These are phyloP conservation scores for Rhodotorula sp. DNA, from an alignment of 1,284 basidiomycete genomes.

Conservation along the genomic window DNA sequence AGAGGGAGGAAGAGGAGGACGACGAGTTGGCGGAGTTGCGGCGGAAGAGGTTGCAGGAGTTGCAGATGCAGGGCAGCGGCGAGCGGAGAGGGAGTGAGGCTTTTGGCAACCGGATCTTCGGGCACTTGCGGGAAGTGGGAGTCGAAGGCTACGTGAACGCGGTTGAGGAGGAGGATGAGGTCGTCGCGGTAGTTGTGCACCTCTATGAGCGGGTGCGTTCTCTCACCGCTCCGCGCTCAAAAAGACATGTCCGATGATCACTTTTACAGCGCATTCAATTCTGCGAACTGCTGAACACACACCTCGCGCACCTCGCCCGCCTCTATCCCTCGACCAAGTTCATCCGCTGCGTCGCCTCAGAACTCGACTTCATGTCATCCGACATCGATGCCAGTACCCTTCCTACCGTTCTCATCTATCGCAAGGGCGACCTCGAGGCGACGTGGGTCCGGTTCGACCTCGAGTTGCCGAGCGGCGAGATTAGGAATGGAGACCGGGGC, in stretches of 20 bases:
- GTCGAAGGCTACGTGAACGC: constrained; percentile 68
- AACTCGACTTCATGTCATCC: constrained; percentile 67
- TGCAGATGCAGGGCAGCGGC: constrained; percentile 31
- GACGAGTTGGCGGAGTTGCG: constrained; percentile 31
- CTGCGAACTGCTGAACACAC: constrained; percentile 67
- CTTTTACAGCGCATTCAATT: constrained; percentile 39
- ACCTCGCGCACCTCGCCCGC: constrained; percentile 66
- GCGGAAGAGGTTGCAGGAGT: constrained; percentile 30
- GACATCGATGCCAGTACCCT: constrained; percentile 64
- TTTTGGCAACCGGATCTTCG: constrained; percentile 55
- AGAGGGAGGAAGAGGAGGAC: constrained; percentile 2
- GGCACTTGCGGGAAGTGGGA: constrained; percentile 76
- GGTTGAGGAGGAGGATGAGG: constrained; percentile 61
- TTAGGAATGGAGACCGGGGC: constrained; percentile 17
- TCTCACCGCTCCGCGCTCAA: no score
- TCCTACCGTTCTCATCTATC: constrained; percentile 77
- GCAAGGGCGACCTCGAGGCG: constrained; percentile 64
- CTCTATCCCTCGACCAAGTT: constrained; percentile 71
- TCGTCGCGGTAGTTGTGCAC: constrained; percentile 74
- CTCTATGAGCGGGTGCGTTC: constrained; percentile 72
- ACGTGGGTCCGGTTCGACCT: constrained; percentile 35
- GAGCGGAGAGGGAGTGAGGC: constrained; percentile 6
- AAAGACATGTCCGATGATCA: no score
- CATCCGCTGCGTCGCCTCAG: constrained; percentile 67
- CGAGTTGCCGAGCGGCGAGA: constrained; percentile 7